phyloP scores from a whole-genome alignment of 345 rosid species.

The Eutrema heterophyllum region DNA sequence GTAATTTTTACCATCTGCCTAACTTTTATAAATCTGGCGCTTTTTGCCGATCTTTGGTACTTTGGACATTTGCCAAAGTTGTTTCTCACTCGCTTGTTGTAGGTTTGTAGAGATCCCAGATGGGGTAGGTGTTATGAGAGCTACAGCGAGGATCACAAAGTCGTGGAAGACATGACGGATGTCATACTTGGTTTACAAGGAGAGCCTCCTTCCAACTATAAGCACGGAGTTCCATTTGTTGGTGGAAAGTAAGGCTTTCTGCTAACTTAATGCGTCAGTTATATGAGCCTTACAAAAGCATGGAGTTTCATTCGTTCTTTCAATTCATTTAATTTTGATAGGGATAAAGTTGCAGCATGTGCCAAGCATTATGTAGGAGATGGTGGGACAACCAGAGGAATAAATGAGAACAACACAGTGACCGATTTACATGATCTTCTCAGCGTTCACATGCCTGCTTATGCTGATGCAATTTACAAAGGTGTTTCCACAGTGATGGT shows the following conservation, averaged over 20 bases:
- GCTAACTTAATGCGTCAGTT: neutral
- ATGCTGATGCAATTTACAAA: slow-evolving; percentile 65
- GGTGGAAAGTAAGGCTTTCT: slow-evolving; percentile 71
- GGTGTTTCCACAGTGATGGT: slow-evolving; percentile 93
- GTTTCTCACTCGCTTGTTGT: slow-evolving; percentile 19
- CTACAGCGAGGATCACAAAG: slow-evolving; percentile 78
- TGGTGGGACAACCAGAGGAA: slow-evolving; percentile 89
- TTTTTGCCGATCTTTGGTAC: neutral
- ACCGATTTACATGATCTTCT: slow-evolving; percentile 65
- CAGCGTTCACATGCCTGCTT: slow-evolving; percentile 78
- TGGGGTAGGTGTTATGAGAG: slow-evolving; percentile 99
- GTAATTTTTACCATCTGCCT: slow-evolving; percentile 32
- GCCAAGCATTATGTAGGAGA: slow-evolving; percentile 97
- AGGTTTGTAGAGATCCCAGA: slow-evolving; percentile 99
- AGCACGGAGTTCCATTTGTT: slow-evolving; percentile 73
- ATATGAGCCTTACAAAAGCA: neutral
- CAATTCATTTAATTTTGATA: slow-evolving; percentile 10
- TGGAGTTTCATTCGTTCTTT: neutral
- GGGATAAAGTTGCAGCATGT: slow-evolving; percentile 92
- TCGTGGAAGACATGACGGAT: slow-evolving; percentile 83
- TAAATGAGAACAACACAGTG: slow-evolving; percentile 78
- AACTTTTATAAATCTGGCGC: neutral
- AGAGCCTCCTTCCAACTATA: slow-evolving; percentile 54
- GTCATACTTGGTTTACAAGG: slow-evolving; percentile 89
- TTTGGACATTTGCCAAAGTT: neutral